Conservation (phyloP, 257 asterid species). For the Lycium barbarum region DNA sequence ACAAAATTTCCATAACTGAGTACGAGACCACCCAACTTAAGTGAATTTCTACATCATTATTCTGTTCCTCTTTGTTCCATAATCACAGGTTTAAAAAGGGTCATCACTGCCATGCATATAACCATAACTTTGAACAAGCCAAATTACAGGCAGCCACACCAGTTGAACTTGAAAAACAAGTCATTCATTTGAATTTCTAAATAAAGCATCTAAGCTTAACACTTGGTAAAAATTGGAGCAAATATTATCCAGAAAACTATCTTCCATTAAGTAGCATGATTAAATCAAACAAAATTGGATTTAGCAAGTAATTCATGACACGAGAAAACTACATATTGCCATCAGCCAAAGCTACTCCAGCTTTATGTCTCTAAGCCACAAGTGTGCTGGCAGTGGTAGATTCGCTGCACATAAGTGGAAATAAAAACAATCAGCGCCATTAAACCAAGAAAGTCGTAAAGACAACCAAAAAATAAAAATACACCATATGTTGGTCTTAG, state of each 20-base stretch:
- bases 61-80: not conserved
- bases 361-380: slow-evolving; percentile 50
- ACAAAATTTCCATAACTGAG: too few relatives aligned
- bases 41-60: not conserved
- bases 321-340: slow-evolving; percentile 1
- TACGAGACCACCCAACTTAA: too few relatives aligned
- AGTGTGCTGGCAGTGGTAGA: slow-evolving; percentile 92
- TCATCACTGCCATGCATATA: not conserved
- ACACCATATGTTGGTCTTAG: not conserved
- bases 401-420: slow-evolving; percentile 55
- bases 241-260: slow-evolving; percentile 5
- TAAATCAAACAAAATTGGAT: slow-evolving; percentile 31
- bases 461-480: not conserved
- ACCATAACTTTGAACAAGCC: not conserved
- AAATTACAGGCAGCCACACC: not conserved
- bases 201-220: not conserved
- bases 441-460: not conserved
- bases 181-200: not conserved
- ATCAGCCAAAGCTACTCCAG: slow-evolving; percentile 17
- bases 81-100: not conserved
- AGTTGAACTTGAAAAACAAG: not conserved
- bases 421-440: not conserved
- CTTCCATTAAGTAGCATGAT: slow-evolving; percentile 18
- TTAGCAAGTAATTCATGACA: slow-evolving; percentile 5
- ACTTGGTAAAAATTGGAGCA: not conserved